Percentiles rank a stretch among this genome's conserved stretches.
These are phyloP conservation scores for Aspergillus ellipticus DNA, from an alignment of 495 filamentous ascomycete genomes.

Conservation along the genomic window DNA sequence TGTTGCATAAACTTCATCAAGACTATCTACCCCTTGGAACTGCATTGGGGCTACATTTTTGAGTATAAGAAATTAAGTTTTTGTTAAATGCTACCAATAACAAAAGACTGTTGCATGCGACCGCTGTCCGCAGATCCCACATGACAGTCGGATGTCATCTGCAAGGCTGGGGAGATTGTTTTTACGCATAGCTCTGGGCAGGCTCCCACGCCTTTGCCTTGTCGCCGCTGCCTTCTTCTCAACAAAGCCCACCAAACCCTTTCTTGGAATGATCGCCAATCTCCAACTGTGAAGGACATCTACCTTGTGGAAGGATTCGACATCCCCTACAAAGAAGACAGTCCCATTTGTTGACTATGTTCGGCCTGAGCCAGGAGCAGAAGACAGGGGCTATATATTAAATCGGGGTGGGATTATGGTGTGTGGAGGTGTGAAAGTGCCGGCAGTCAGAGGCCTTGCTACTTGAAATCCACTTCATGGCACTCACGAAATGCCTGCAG, in stretches of 20 bases:
- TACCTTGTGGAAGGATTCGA: not conserved
- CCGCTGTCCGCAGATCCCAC: slow-evolving; percentile 3
- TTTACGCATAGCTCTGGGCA: not conserved
- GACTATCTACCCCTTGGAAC: slow-evolving; percentile 18
- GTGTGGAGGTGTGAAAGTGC: too few species aligned
- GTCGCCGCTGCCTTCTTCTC: not conserved
- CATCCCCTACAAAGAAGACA: too few species aligned
- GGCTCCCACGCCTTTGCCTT: not conserved
- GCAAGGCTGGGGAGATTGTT: too few species aligned
- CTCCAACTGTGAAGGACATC: not conserved
- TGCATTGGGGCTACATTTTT: slow-evolving; percentile 13
- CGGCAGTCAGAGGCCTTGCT: too few species aligned
- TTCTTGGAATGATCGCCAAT: not conserved
- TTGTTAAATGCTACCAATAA: not conserved
- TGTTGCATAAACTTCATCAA: slow-evolving; percentile 23
- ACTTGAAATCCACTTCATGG: too few species aligned
- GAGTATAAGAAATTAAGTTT: slow-evolving; percentile 11
- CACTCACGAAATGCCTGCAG: too few species aligned
- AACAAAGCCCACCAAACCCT: not conserved
- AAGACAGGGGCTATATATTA: too few species aligned
- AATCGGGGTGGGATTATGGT: too few species aligned
- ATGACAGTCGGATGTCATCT: slow-evolving; percentile 14
- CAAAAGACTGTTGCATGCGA: slow-evolving; percentile 2
- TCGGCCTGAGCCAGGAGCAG: too few species aligned
- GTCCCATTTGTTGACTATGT: too few species aligned